Base-by-base conservation (phyloP, 192 early-diverging fungal species). In the Coemansia sp. region DNA sequence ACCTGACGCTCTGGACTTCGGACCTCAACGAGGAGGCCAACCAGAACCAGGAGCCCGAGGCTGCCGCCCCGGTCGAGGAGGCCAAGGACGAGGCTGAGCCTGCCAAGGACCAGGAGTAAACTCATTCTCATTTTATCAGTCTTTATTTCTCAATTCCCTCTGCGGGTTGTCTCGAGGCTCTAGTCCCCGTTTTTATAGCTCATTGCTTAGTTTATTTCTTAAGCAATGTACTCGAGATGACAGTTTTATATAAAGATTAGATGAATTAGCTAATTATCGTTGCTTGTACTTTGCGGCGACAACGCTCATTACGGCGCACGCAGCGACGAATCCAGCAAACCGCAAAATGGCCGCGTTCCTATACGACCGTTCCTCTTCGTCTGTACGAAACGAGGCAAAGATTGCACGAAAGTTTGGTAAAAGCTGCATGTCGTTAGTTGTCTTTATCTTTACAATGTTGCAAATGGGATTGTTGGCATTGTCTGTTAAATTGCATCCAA, bases 1-100 rank as follows among this genome's bases (percentile, higher is more conserved):
- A 98, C 85, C 85, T 98, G 70, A 91, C 93, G 21, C 88, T 98
- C 52, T 98, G 96, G 96, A 94, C 94, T 57, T 91, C 93, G 15
- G 93, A 95, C 73, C 82, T 93, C 67, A 88, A 91, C 67, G 73
- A 84, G 69, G 70, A 49, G 14, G 69, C 68, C 23, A 67, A 74
- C 43, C 64, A 63, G 52, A 57, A 64, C 21, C 52, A 43, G 29
- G 59, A 64, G 37, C 66, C 73, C 58, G 62, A 64, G 32, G 68
- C 67, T 14, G 68, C 43, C 17, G 47, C 67, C 39, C 41, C 41
- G 11, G 41, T 8, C n/a, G 62, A 64, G 52, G 52, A 54, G 52
- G 35, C 50, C 48, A 62, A 59, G 41, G 62, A 65, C 53, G 64
- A 62, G 3, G 59, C 59, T 10, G 74, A 66, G 38, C 27, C 77